Percentiles rank a stretch among this genome's conserved stretches.
phyloP scores from a whole-genome alignment of 192 early-diverging fungal species.

The Jimgerdemannia lactiflua region DNA sequence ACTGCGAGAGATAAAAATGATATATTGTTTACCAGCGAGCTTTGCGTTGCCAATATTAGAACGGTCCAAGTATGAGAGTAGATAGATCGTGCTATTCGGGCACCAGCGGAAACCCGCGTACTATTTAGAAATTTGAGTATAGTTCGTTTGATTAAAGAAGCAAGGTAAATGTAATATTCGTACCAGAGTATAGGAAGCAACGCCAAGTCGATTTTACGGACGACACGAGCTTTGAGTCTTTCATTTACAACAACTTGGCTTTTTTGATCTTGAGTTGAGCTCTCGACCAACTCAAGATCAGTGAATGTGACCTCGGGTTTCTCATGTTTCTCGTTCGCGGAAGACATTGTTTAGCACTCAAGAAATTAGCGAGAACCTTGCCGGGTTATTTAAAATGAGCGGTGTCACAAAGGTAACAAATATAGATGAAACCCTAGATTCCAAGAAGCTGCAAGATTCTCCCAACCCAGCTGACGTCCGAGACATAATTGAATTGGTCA shows the following conservation, averaged over 20 bases:
- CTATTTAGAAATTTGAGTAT: too few relatives aligned
- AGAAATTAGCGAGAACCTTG: too few relatives aligned
- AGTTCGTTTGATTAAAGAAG: not conserved
- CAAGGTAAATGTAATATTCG: not conserved
- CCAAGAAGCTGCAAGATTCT: too few relatives aligned
- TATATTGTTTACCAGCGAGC: slow-evolving; percentile 10
- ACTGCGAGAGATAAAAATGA: not conserved
- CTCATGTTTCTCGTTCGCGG: too few relatives aligned
- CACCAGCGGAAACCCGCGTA: not conserved
- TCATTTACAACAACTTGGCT: not conserved
- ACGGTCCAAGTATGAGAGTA: slow-evolving; percentile 40
- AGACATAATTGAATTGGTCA: too few relatives aligned
- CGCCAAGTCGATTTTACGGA: not conserved
- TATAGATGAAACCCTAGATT: too few relatives aligned
- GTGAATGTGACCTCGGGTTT: too few relatives aligned
- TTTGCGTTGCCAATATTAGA: slow-evolving; percentile 49
- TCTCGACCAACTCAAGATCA: not conserved
- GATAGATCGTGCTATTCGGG: slow-evolving; percentile 22
- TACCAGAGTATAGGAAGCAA: not conserved
- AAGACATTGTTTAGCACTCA: too few relatives aligned
- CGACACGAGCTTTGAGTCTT: not conserved
- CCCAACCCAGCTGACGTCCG: too few relatives aligned
- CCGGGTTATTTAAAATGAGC: too few relatives aligned
- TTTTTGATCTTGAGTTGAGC: not conserved
- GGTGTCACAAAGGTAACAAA: too few relatives aligned